Base-by-base conservation (phyloP, 805 yeast genomes). In the Ogataea zsoltii region DNA sequence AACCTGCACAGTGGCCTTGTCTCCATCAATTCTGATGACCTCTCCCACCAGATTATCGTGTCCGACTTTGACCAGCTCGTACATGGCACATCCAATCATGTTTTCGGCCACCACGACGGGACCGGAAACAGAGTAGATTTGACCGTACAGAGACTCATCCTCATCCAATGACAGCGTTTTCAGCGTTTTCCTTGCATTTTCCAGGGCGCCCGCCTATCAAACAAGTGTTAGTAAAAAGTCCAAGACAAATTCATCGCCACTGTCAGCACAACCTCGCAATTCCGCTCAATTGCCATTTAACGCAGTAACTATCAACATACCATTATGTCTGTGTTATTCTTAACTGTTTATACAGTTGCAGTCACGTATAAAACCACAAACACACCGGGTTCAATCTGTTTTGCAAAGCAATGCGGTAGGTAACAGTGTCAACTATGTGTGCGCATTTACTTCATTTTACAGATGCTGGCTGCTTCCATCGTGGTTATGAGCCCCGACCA, bases 61-160 rank as follows among this genome's bases (percentile, higher is more conserved):
- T 58, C 99, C 98, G 55, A 94, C 99, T 69, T 85, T 90, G 63
- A 92, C 99, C 70, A 94, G 79, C 69, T 94, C 99, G 79, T 94
- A 92, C 99, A 94, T 94, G 61, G 98, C 97, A 81, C 97, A 89
- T 53, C 99, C 99, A 71, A 91, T 88, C 98, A 94, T 90, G 75
- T 94, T 86, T 71, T 94, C 98, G 40, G 99, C 99, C 39, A 94
- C 84, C 43, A 94, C 86, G 60, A 94, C 99, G 21, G 99, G 98
- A 62, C 99, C 99, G 16, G 98, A 91, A 40, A 94, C 97, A 26
- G 97, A 89, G 73, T 82, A 91, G 61, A 94, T 87, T 56, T 78
- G 83, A 46, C 96, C 99, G 68, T 88, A 88, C 55, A 83, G 83
- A 44, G 85, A 77, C 69, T 92, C 97, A 26, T 71, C 76, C 43